Conservation (phyloP, 2,329 filamentous ascomycete genomes). For the Parascedosporium putredinis region DNA sequence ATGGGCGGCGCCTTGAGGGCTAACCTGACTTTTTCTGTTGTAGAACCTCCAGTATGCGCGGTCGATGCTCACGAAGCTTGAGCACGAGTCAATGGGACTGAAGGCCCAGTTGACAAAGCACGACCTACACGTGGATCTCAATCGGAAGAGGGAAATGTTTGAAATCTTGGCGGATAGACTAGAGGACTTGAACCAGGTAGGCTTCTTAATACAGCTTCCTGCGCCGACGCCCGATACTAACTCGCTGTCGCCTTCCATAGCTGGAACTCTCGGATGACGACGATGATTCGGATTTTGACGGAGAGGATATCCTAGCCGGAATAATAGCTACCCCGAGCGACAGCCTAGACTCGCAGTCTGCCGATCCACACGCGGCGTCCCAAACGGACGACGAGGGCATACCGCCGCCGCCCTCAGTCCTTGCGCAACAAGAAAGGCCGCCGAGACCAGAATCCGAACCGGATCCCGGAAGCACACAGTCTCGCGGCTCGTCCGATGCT, state of each 20-base stretch:
- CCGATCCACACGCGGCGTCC: constrained; percentile 3
- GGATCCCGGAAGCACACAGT: background rate
- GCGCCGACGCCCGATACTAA: background rate
- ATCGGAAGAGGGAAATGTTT: constrained; percentile 53
- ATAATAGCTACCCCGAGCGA: constrained; percentile 46
- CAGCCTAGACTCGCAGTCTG: constrained; percentile 30
- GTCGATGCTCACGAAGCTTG: constrained; percentile 31
- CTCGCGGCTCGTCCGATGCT: background rate
- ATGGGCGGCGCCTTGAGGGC: background rate
- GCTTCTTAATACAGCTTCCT: background rate
- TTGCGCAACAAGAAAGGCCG: constrained; percentile 15
- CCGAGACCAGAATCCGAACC: background rate
- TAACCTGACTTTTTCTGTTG: constrained; percentile 27
- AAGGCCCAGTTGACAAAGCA: constrained; percentile 43
- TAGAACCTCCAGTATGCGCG: constrained; percentile 48
- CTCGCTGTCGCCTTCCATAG: constrained; percentile 2
- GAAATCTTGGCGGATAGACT: constrained; percentile 57
- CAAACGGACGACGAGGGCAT: constrained; percentile 18
- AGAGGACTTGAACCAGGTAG: constrained; percentile 55
- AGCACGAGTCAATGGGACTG: constrained; percentile 24
- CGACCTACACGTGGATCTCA: constrained; percentile 47
- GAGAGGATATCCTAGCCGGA: constrained; percentile 45
- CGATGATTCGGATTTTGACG: constrained; percentile 38
- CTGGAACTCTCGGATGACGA: constrained; percentile 21
- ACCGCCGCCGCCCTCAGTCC: constrained; percentile 22